Evolutionary conservation across 768 basidiomycete species (phyloP).

Genomic region (Leccinum subgranulosum): DNA sequence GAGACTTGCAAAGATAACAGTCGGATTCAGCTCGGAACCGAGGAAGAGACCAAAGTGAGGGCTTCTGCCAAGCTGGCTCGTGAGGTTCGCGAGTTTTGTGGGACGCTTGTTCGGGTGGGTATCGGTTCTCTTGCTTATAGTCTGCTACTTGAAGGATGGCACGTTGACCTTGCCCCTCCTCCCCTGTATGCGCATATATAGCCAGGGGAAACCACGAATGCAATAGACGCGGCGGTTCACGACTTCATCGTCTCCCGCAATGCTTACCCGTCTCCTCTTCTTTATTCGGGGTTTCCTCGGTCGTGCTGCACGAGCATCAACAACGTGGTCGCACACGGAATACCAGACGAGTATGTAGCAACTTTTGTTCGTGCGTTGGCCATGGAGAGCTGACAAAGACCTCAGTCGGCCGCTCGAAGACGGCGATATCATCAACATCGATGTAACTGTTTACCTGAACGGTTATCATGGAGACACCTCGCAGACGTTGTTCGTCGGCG

Average conservation of each 20-base stretch:
- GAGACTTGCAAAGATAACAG: constrained; percentile 26
- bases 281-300: constrained; percentile 56
- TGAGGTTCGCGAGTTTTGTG: constrained; percentile 53
- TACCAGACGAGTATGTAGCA: constrained; percentile 78
- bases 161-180: neutral
- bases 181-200: constrained; percentile 22
- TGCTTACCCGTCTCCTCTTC: constrained; percentile 87
- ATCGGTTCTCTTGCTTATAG: neutral
- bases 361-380: neutral
- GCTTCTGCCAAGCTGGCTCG: constrained; percentile 55
- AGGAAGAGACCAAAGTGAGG: constrained; percentile 51
- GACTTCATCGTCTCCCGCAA: constrained; percentile 60
- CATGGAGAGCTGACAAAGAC: constrained; percentile 2
- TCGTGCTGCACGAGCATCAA: constrained; percentile 71
- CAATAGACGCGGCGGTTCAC: constrained; percentile 71
- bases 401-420: constrained; percentile 72
- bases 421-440: constrained; percentile 86
- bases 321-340: constrained; percentile 84
- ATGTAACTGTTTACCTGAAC: constrained; percentile 80
- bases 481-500: constrained; percentile 74
- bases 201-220: constrained; percentile 71
- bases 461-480: constrained; percentile 92
- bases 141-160: neutral
- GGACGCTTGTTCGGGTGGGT: constrained; percentile 50
- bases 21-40: constrained; percentile 48